Conservation (phyloP, 2,329 filamentous ascomycete genomes). For the Xylaria digitata region DNA sequence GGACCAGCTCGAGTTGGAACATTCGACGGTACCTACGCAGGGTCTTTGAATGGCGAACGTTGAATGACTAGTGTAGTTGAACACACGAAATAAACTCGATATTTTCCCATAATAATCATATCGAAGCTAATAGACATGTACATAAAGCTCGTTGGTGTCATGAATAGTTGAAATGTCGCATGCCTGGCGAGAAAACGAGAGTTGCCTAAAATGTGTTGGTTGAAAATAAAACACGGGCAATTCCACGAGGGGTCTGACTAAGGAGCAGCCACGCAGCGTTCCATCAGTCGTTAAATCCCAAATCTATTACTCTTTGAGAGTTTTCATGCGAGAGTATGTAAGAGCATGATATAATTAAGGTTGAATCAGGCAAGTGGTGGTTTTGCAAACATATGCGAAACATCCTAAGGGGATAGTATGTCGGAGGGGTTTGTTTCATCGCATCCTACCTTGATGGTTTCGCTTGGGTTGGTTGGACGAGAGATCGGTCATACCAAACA, state of each 20-base stretch:
- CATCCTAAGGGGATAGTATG: conserved; percentile 15
- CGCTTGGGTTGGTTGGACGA: background rate
- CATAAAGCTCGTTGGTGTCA: background rate
- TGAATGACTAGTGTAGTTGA: background rate
- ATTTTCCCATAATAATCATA: conserved; percentile 1
- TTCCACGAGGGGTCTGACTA: background rate
- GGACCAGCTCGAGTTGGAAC: conserved; percentile 14
- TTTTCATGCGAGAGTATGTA: background rate
- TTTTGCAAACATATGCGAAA: conserved; percentile 29
- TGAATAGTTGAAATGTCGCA: background rate
- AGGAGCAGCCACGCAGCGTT: background rate
- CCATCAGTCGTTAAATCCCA: background rate
- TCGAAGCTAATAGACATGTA: background rate
- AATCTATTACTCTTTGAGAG: background rate
- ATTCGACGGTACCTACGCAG: background rate
- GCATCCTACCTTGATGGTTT: background rate
- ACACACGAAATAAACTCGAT: conserved; percentile 12
- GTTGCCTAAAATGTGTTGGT: conserved; percentile 5
- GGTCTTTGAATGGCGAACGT: too few species aligned
- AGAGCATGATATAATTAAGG: background rate
- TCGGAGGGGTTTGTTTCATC: conserved; percentile 29
- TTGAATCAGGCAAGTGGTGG: conserved; percentile 22
- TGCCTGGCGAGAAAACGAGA: background rate
- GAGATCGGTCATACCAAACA: conserved; percentile 22
- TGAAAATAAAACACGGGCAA: background rate